These are phyloP conservation scores for Entophlyctis luteolus DNA, from an alignment of 192 early-diverging fungal genomes.

Conservation along the genomic window DNA sequence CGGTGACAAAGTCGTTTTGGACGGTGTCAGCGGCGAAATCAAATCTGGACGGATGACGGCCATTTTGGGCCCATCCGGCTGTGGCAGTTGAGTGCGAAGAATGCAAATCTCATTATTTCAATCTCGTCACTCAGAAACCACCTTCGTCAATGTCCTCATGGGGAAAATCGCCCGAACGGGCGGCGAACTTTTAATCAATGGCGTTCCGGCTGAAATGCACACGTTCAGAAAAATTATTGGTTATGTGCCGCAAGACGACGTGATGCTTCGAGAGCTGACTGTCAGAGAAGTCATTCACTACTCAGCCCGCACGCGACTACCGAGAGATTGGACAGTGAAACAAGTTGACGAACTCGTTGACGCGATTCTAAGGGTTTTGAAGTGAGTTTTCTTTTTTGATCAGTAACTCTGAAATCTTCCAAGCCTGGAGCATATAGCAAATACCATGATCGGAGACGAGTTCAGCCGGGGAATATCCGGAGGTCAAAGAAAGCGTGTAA, in stretches of 20 bases:
- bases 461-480: slow-evolving; percentile 76
- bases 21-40: slow-evolving; percentile 66
- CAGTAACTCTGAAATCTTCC: slow-evolving; percentile 17
- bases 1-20: slow-evolving; percentile 58
- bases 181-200: slow-evolving; percentile 32
- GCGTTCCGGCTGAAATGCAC: slow-evolving; percentile 23
- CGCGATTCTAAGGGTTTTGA: slow-evolving; percentile 63
- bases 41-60: slow-evolving; percentile 73
- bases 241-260: slow-evolving; percentile 41
- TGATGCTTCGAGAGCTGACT: slow-evolving; percentile 49
- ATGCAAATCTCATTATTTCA: background rate
- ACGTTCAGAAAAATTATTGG: slow-evolving; percentile 37
- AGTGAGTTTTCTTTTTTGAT: slow-evolving; percentile 4
- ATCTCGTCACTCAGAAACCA: slow-evolving; percentile 54
- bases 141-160: slow-evolving; percentile 41
- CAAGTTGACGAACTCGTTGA: slow-evolving; percentile 72
- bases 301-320: slow-evolving; percentile 72
- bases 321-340: slow-evolving; percentile 52
- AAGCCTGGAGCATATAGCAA: slow-evolving; percentile 30
- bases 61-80: slow-evolving; percentile 86
- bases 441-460: slow-evolving; percentile 65
- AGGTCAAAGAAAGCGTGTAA: slow-evolving; percentile 79
- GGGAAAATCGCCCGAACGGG: slow-evolving; percentile 34
- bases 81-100: background rate
- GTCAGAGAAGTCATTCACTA: slow-evolving; percentile 71